phyloP scores from a whole-genome alignment of 2,329 filamentous ascomycete genomes.

The Blumeria graminis region DNA sequence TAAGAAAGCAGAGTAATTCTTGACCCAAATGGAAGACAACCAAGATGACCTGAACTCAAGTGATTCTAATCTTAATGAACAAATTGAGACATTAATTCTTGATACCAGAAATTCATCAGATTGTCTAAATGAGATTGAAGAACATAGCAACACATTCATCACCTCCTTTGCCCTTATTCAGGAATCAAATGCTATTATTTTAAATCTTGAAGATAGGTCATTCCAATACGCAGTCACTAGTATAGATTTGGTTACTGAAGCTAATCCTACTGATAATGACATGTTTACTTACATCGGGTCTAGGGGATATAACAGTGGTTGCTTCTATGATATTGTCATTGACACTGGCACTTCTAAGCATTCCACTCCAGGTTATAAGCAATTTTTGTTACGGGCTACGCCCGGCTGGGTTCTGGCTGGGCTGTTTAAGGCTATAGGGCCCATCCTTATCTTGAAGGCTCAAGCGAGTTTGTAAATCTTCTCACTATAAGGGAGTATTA shows the following conservation, averaged over 20 bases:
- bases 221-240: not conserved
- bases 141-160: too few species aligned
- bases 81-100: not conserved
- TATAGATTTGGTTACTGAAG: not conserved
- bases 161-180: not conserved
- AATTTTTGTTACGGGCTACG: not conserved
- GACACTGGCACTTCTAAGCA: not conserved
- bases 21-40: not conserved
- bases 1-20: not conserved
- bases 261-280: not conserved
- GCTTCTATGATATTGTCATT: slow-evolving; percentile 2
- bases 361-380: not conserved
- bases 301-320: not conserved
- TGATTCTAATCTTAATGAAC: not conserved
- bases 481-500: too few species aligned
- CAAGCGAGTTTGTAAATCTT: too few species aligned
- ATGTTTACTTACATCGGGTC: not conserved
- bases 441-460: too few species aligned
- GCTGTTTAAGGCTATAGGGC: too few species aligned
- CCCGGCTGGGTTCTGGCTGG: too few species aligned
- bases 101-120: not conserved
- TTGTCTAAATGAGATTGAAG: too few species aligned
- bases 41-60: not conserved
- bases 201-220: not conserved
- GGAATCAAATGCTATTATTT: not conserved